Evolutionary conservation across 2,329 filamentous ascomycete species (phyloP), one percentile per base, ranked within the genome.

Genomic region (Fusarium clavum): DNA sequence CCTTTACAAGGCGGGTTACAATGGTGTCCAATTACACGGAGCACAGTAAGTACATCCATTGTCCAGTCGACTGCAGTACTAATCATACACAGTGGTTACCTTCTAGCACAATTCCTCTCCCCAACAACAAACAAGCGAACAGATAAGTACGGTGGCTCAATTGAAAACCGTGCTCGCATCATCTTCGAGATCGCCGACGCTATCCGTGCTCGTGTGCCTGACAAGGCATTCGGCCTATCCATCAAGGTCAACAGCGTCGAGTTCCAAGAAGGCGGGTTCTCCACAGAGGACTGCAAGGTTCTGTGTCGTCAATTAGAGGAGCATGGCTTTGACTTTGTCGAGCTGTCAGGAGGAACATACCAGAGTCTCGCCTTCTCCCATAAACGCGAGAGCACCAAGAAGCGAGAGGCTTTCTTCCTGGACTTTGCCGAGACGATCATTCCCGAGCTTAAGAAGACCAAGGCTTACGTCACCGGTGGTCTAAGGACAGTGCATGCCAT

Each of bases 271-370:
- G 82, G 82, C n/a, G 86, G 86, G 0, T 84, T 88, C 30, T 78
- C 81, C 40, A 79, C 85, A 5, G 82, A 85, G 3, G 88, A 89
- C 56, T 84, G 85, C 12, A 81, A 78, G 41, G 77, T 83, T 27
- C 79, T 89, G 43, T 85, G 83, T 72, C 72, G 76, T 5, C 75
- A 81, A 12, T 79, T 89, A 2, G 85, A 88, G 67, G 74, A 80
- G 38, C 82, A 85, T 60, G 20, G 53, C 12, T 85, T 89, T 45
- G 84, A 88, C 73, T 88, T 88, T 67, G 84, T 91, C 4, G 88
- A 91, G 78, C 80, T 90, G 0, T 85, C 81, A 0, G 88, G 88
- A 14, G 88, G 88, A 10, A 90, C 87, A 0, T 89, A 89, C 71
- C 84, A 90, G 77, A 77, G 80, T 20, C 73, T 86, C 1, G 86